These are phyloP conservation scores for Allium sativum DNA, from an alignment of 106 monocot species.

Conservation along the genomic window DNA sequence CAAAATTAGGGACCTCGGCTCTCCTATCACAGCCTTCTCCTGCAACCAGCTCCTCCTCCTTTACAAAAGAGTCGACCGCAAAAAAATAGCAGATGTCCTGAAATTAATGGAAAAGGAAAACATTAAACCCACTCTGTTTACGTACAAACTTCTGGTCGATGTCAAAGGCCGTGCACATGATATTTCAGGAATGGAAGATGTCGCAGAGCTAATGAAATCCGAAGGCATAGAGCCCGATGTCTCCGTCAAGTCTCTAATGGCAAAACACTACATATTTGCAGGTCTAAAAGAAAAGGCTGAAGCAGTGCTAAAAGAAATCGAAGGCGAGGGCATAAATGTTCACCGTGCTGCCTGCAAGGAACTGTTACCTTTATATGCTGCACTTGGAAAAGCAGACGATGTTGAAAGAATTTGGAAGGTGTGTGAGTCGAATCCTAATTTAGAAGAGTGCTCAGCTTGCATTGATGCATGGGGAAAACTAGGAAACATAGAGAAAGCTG, in stretches of 20 bases:
- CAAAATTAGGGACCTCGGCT: conserved; percentile 55
- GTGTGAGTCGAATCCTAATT: conserved; percentile 17
- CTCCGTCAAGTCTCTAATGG: conserved; percentile 20
- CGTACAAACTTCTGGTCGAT: conserved; percentile 70
- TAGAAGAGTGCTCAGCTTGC: conserved; percentile 32
- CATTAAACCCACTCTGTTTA: conserved; percentile 60
- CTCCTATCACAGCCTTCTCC: conserved; percentile 40
- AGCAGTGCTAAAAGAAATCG: conserved; percentile 42
- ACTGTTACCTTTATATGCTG: conserved; percentile 54
- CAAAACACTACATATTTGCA: conserved; percentile 45
- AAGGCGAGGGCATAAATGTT: conserved; percentile 46
- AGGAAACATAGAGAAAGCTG: conserved; percentile 52
- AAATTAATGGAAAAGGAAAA: conserved; percentile 85
- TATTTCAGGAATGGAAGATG: conserved; percentile 66
- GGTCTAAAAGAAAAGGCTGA: conserved; percentile 52
- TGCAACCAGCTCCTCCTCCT: conserved; percentile 83
- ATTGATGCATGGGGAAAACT: conserved; percentile 72
- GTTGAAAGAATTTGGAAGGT: conserved; percentile 68
- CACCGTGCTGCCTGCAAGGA: conserved; percentile 35
- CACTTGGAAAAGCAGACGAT: conserved; percentile 53
- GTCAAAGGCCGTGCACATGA: conserved; percentile 57
- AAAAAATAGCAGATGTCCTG: conserved; percentile 76
- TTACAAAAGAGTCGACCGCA: conserved; percentile 62
- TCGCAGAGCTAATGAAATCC: conserved; percentile 63
- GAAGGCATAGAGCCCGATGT: conserved; percentile 61